Evolutionary conservation across 495 filamentous ascomycete genomes (phyloP).

Genomic region (Astrothelium macrocarpum): DNA sequence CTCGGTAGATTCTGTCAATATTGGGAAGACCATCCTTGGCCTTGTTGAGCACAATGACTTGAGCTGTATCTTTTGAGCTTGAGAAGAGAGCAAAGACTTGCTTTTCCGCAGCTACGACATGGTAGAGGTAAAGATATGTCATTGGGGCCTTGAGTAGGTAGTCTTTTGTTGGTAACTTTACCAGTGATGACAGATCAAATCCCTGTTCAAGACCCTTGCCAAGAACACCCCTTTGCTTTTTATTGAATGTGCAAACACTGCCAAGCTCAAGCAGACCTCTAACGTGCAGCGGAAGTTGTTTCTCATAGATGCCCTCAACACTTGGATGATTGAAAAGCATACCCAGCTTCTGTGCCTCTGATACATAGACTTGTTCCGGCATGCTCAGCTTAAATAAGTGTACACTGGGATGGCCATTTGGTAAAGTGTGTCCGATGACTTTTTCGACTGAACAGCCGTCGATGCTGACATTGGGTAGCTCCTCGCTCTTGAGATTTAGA

Average conservation of each 20-base stretch:
- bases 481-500: slow-evolving; percentile 77
- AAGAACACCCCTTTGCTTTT: slow-evolving; percentile 78
- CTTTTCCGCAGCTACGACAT: slow-evolving; percentile 77
- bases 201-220: slow-evolving; percentile 88
- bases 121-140: slow-evolving; percentile 82
- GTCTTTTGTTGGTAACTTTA: slow-evolving; percentile 51
- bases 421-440: slow-evolving; percentile 71
- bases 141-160: slow-evolving; percentile 62
- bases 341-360: slow-evolving; percentile 70
- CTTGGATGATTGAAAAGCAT: slow-evolving; percentile 82
- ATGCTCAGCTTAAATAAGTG: slow-evolving; percentile 91
- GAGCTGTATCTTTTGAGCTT: slow-evolving; percentile 64
- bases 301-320: slow-evolving; percentile 95
- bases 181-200: slow-evolving; percentile 76
- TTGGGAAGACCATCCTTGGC: slow-evolving; percentile 75
- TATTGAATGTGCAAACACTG: slow-evolving; percentile 90
- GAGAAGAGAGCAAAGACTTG: slow-evolving; percentile 94
- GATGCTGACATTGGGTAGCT: slow-evolving; percentile 83
- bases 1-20: slow-evolving; percentile 80
- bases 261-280: slow-evolving; percentile 82
- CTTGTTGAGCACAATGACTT: slow-evolving; percentile 77
- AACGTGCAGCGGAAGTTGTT: slow-evolving; percentile 72
- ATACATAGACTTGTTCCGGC: slow-evolving; percentile 76
- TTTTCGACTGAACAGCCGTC: slow-evolving; percentile 82
- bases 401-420: slow-evolving; percentile 88